These are phyloP conservation scores for Coemansia erecta DNA, from an alignment of 192 early-diverging fungal species.

Conservation along the genomic window DNA sequence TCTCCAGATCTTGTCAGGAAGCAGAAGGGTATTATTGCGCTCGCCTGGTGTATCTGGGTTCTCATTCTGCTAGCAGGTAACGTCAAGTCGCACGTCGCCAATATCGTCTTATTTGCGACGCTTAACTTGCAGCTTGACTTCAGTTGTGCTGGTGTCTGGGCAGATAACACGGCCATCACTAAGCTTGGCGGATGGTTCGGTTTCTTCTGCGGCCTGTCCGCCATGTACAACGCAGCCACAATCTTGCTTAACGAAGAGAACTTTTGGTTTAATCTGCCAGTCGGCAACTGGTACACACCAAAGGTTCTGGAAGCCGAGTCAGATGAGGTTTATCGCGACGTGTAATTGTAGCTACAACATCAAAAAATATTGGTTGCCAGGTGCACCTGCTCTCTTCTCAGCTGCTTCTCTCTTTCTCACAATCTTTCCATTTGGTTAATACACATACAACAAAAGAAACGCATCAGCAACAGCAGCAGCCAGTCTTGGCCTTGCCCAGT, in stretches of 20 bases:
- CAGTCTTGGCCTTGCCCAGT: too few species aligned
- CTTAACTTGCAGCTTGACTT: conserved; percentile 44
- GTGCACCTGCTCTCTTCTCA: neutral
- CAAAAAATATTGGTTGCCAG: neutral
- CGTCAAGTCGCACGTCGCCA: conserved; percentile 43
- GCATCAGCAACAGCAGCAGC: too few species aligned
- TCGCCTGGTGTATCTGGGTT: conserved; percentile 51
- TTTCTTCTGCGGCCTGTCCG: conserved; percentile 50
- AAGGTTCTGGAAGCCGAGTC: conserved; percentile 1
- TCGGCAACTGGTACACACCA: conserved; percentile 52
- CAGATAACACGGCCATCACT: conserved; percentile 14
- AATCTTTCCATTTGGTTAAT: neutral
- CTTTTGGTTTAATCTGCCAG: conserved; percentile 53
- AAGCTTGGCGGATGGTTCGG: conserved; percentile 49
- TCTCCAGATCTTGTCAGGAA: conserved; percentile 19
- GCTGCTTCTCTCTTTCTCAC: neutral
- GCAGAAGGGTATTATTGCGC: conserved; percentile 30
- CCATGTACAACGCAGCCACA: conserved; percentile 48
- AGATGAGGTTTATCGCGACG: conserved; percentile 1
- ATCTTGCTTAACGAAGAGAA: conserved; percentile 51
- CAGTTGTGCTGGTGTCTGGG: conserved; percentile 34
- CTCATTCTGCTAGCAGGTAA: conserved; percentile 44
- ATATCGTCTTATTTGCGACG: conserved; percentile 38
- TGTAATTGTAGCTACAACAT: neutral
- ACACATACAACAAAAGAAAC: neutral